Percentiles rank a stretch among this genome's conserved stretches.
phyloP scores from a whole-genome alignment of 495 filamentous ascomycete genomes.

The Trichocladium uniseriatum region DNA sequence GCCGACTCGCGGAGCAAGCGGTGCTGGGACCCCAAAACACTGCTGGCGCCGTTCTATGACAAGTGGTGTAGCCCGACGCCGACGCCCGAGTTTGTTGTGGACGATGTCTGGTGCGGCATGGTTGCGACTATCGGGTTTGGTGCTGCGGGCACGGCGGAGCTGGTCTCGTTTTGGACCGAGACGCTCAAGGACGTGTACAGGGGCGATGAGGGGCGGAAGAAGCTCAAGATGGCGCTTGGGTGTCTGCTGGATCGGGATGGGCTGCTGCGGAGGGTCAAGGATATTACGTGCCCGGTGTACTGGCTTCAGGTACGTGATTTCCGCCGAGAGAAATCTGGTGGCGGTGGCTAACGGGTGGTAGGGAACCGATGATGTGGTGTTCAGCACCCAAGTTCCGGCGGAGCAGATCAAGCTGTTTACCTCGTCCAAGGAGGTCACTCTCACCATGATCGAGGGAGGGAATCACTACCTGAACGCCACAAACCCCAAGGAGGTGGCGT shows the following conservation, averaged over 20 bases:
- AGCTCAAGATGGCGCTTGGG: constrained; percentile 47
- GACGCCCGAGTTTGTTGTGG: constrained; percentile 46
- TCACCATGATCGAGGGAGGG: constrained; percentile 43
- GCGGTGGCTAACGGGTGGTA: constrained; percentile 12
- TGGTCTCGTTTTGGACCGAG: constrained; percentile 42
- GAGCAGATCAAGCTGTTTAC: constrained; percentile 53
- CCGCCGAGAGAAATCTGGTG: background rate
- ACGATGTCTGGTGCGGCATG: constrained; percentile 46
- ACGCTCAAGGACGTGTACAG: constrained; percentile 46
- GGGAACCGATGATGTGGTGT: constrained; percentile 49
- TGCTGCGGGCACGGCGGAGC: constrained; percentile 29
- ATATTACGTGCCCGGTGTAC: constrained; percentile 50
- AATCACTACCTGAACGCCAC: constrained; percentile 50
- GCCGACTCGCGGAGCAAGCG: constrained; percentile 40
- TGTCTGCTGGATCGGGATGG: constrained; percentile 52
- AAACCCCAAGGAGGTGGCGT: constrained; percentile 46
- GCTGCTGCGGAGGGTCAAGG: constrained; percentile 42
- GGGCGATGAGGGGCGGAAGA: constrained; percentile 49
- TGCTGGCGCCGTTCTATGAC: constrained; percentile 35
- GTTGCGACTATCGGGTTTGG: constrained; percentile 50
- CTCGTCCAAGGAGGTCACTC: constrained; percentile 38
- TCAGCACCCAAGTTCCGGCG: constrained; percentile 35
- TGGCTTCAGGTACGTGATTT: constrained; percentile 49
- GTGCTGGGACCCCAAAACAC: constrained; percentile 47
- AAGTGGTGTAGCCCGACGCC: constrained; percentile 36